Base-by-base conservation (phyloP, 225 moss, liverwort and hornwort species). In the Asterella californica region DNA sequence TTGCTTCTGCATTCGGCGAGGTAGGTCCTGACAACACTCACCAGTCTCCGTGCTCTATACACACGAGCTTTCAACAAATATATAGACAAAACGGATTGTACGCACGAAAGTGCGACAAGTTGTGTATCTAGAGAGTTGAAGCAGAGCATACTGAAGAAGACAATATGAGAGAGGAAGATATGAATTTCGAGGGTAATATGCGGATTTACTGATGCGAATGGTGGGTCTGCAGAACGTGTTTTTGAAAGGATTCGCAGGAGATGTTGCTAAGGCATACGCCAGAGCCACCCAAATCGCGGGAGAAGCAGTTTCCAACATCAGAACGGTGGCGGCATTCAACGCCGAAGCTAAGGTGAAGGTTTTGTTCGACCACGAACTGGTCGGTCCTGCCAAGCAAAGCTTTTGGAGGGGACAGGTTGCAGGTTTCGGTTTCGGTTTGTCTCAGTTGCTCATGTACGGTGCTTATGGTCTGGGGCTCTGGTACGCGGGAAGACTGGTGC, bases 1-100 rank as follows among this genome's bases (percentile, higher is more conserved):
- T 94, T 66, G 82, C 77, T 50, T 82, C 96, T 18, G 94, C 91
- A 38, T 37, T 96, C 29, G 85, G 82, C 73, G 90, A 94, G 90
- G 86, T 86, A 54, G 65, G 76, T 22, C 47, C 1, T 34, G 6
- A 1, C 54, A 21, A n/a, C 53, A 21, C 42, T 12, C 45, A 48
- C 65, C 2, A 5, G 24, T 72, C 66, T 38, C 24, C 47, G 0
- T 74, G 52, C 5, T 34, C 24, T 3, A 22, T n/a, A n/a, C n/a
- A n/a, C n/a, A n/a, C n/a, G n/a, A n/a, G n/a, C n/a, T n/a, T n/a
- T n/a, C n/a, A n/a, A n/a, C n/a, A n/a, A n/a, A n/a, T n/a, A n/a
- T n/a, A n/a, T n/a, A n/a, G n/a, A n/a, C n/a, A n/a, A n/a, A n/a
- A n/a, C n/a, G n/a, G n/a, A n/a, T n/a, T n/a, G n/a, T n/a, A n/a